These are phyloP conservation scores for Annulohypoxylon maeteangense DNA, from an alignment of 495 filamentous ascomycete genomes.

Conservation along the genomic window DNA sequence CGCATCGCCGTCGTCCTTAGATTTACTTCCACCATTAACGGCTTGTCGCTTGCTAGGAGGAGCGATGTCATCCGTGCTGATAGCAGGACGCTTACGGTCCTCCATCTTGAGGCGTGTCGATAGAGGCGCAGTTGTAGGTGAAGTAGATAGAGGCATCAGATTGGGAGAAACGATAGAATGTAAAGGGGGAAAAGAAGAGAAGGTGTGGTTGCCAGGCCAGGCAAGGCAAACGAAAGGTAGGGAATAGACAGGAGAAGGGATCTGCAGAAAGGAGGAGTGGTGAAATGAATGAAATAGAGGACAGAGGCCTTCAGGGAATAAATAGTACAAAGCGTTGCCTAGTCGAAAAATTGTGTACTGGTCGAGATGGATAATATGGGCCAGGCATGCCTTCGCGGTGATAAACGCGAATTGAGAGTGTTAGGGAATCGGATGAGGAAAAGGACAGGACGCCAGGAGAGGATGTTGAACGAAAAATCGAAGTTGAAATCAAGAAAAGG, in stretches of 20 bases:
- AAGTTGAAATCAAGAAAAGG: conserved; percentile 43
- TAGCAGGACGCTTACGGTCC: conserved; percentile 91
- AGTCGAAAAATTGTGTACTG: conserved; percentile 5
- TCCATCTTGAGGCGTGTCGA: conserved; percentile 86
- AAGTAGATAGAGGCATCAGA: conserved; percentile 86
- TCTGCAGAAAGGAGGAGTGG: conserved; percentile 36
- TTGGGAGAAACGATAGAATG: conserved; percentile 33
- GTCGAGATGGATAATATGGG: neutral
- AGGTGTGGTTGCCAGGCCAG: conserved; percentile 51
- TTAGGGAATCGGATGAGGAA: conserved; percentile 30
- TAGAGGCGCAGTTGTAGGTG: conserved; percentile 73
- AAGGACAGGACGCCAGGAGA: conserved; percentile 34
- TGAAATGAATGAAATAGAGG: conserved; percentile 22
- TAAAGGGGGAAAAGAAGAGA: conserved; percentile 20
- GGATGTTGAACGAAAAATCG: conserved; percentile 49
- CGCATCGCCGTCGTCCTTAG: conserved; percentile 79
- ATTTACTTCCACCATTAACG: conserved; percentile 77
- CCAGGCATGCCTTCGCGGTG: conserved; percentile 19
- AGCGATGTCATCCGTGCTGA: conserved; percentile 76
- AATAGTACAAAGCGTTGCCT: conserved; percentile 27
- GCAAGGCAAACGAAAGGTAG: conserved; percentile 53
- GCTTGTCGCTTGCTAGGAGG: conserved; percentile 89
- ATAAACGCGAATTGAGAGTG: conserved; percentile 26
- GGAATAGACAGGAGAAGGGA: conserved; percentile 41
- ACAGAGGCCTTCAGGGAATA: conserved; percentile 11